Evolutionary conservation across 331 rosid genomes (phyloP), one percentile per base, ranked within the genome.

Genomic region (Pyracantha coccinea): DNA sequence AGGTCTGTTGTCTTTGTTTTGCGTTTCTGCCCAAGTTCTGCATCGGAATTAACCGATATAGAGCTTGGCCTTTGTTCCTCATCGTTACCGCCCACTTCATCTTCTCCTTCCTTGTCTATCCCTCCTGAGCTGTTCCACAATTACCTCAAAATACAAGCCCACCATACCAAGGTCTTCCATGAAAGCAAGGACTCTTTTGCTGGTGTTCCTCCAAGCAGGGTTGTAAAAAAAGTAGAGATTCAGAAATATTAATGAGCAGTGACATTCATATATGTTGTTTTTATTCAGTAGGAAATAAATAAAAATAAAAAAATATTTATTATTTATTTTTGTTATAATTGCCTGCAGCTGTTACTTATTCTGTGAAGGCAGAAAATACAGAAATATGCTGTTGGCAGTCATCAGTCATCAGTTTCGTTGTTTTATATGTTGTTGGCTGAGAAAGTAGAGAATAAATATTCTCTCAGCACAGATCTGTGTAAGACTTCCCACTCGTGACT

Each of bases 61-160:
- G 86, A 75, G 83, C 80, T 88, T 65, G 6, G 20, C 67, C 77
- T 7, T 47, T 9, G 0, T 20, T 54, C 62, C 57, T 85, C 84
- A 85, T 72, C 19, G 17, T 84, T 69, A 27, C 86, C 86, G 44
- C 54, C 86, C 87, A 85, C 84, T 90, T 83, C 96, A 78, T 85
- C 83, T 83, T 89, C 96, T 92, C 92, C 89, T 90, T 92, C 89
- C 90, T 84, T 89, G 93, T 94, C 99, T 94, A 92, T 94, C 97
- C 99, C 99, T 94, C 97, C 90, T 94, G 99, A 94, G 99, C 99
- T 94, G 57, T 78, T 78, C 65, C 67, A 32, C 50, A 66, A 66
- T 66, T 66, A 19, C 35, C 21, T n/a, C 33, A 29, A 64, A 64
- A 7, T 31, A 31, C 19, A 61, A 61, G 66, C 66, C 38, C 38